Evolutionary conservation across 768 basidiomycete species (phyloP), one percentile per base, ranked within the genome.

Genomic region (Mycena galericulata): DNA sequence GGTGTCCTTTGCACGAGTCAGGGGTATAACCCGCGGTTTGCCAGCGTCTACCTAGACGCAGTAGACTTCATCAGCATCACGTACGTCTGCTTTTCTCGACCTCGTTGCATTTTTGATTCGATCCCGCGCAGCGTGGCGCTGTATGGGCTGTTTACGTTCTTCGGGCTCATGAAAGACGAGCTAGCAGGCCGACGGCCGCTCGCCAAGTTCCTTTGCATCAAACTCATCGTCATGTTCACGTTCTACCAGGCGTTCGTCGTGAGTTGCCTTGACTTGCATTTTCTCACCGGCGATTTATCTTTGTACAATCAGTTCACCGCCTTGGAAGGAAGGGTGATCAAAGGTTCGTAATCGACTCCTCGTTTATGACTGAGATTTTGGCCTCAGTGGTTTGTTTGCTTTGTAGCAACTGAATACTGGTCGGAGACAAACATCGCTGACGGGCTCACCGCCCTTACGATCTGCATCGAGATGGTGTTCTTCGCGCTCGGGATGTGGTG

Each of bases 171-270:
- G 51, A 87, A 90, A 61, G 90, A 92, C 18, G 95, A 96, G 72
- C 86, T 97, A 10, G 81, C 75, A 56, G 93, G 91, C 43, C 85
- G 88, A 17, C 85, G 90, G 26, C 96, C 95, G 40, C 81, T 96
- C 43, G 88, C 91, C 17, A 97, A 97, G 81, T 97, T 97, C 78
- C 73, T 97, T 68, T 82, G 89, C 11, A 96, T 97, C 84, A 97
- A 97, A 78, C 80, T 94, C 29, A 92, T 95, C 53, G 92, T 95
- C 46, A 90, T 95, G 89, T 90, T 93, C 76, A 95, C 94, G 0
- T 96, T 95, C 78, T 97, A 96, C 77, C 96, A 96, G 74, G 82
- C 86, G 0, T 92, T 95, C 72, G 78, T 94, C 46, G 90, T 92
- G 73, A 65, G 90, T 80, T 24, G 6, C 47, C 12, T 32, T 20